phyloP scores from a whole-genome alignment of 305 asterid genomes.

The Ilex paraguariensis region DNA sequence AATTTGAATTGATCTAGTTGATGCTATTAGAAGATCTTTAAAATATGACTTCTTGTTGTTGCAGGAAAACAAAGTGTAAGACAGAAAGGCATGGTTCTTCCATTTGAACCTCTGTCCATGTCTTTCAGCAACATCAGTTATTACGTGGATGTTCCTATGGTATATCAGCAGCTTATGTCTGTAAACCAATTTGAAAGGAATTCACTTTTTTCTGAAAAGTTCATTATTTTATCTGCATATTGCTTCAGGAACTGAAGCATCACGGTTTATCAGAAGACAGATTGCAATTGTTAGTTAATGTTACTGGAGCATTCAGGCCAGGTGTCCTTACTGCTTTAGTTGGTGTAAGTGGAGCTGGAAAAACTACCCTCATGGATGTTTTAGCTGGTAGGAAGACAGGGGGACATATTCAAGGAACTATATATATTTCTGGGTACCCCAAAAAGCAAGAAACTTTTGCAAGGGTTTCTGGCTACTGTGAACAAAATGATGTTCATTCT shows the following conservation, averaged over 20 bases:
- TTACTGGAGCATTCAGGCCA: conserved; percentile 80
- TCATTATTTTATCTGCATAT: conserved; percentile 11
- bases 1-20: no score
- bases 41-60: conserved; percentile 4
- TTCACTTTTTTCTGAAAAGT: not conserved
- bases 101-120: conserved; percentile 73
- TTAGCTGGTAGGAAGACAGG: conserved; percentile 91
- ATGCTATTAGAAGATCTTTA: not conserved
- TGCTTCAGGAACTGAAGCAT: conserved; percentile 63
- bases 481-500: conserved; percentile 71
- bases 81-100: conserved; percentile 76
- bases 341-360: conserved; percentile 97
- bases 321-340: conserved; percentile 85
- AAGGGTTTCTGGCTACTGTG: conserved; percentile 83
- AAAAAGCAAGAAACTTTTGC: conserved; percentile 90
- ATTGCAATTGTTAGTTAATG: conserved; percentile 53
- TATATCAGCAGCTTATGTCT: conserved; percentile 12
- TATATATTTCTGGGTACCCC: conserved; percentile 74
- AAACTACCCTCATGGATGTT: conserved; percentile 94
- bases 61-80: conserved; percentile 43
- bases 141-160: conserved; percentile 66
- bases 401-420: conserved; percentile 65
- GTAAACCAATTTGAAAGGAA: no score
- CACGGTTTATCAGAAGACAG: conserved; percentile 51
- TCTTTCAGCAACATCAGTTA: conserved; percentile 60